phyloP scores from a whole-genome alignment of 139 green algal species.

The Closterium sp. region DNA sequence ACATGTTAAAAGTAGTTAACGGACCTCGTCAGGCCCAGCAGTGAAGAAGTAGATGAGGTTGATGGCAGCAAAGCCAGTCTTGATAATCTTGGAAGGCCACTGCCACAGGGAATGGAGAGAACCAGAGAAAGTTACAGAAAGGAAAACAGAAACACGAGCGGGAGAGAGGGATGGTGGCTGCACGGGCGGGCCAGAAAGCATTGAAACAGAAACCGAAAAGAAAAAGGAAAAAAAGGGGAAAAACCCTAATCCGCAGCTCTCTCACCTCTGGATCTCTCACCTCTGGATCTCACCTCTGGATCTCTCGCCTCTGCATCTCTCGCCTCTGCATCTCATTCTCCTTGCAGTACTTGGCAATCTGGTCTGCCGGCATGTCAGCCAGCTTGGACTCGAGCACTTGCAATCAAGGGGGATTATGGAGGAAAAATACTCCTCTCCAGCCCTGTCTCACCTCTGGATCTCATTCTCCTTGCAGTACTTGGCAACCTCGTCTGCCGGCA shows the following conservation, averaged over 20 bases:
- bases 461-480: conserved; percentile 56
- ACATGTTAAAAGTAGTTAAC: conserved; percentile 18
- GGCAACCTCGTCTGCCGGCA: conserved; percentile 64
- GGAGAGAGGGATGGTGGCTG: neutral
- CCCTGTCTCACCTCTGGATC: conserved; percentile 28
- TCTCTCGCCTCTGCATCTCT: too few relatives aligned
- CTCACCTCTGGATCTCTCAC: too few relatives aligned
- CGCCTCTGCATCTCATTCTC: too few relatives aligned
- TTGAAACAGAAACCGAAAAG: too few relatives aligned
- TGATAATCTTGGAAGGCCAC: conserved; percentile 91
- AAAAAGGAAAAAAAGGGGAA: too few relatives aligned
- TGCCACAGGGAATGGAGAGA: neutral
- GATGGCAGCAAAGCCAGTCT: conserved; percentile 83
- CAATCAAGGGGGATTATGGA: too few relatives aligned
- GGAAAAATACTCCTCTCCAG: too few relatives aligned
- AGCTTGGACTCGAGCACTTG: too few relatives aligned
- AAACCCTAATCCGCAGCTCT: too few relatives aligned
- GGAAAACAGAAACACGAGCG: neutral
- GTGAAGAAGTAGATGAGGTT: conserved; percentile 99
- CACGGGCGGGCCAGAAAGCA: neutral
- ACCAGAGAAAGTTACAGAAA: neutral
- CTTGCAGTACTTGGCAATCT: conserved; percentile 41
- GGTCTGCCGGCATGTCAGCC: conserved; percentile 73
- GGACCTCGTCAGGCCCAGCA: conserved; percentile 90
- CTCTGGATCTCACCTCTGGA: too few relatives aligned